Base-by-base conservation (phyloP, 164 flowering plant genomes). In the Chimonanthus salicifolius region DNA sequence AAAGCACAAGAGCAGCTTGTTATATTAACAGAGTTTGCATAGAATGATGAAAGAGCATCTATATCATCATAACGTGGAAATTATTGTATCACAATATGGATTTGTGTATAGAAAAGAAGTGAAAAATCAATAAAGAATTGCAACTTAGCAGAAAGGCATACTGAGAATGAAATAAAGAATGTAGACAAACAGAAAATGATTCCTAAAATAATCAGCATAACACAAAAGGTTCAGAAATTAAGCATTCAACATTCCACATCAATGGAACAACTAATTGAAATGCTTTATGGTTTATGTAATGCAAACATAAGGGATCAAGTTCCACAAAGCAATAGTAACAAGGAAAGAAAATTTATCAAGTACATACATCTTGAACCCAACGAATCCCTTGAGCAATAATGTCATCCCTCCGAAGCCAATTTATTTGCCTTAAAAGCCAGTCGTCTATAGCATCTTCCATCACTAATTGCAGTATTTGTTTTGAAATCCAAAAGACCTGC, bases 391-490 rank as follows among this genome's bases (percentile, higher is more conserved):
- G 78, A 76, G 97, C 97, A 78, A 96, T 78, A 68, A 84, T 77
- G 65, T 94, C 94, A 49, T 94, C 97, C 79, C 89, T 90, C 54
- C 95, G 86, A 71, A 94, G 96, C 89, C 88, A 89, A 70, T 91
- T 87, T 66, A 96, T 92, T 80, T 96, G 93, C 86, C 92, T 84
- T 82, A 96, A 71, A 58, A 96, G 88, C 89, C 88, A 94, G 80
- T 96, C 99, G 82, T 96, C 99, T 75, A 96, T 87, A 63, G 98
- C 99, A 85, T 96, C 99, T 78, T 94, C 98, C 99, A 96, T 96
- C 76, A 94, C 80, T 74, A 96, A 80, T 82, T 96, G 99, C 69
- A 94, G 74, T 75, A 96, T 92, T 81, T 96, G 98, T 82, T 92
- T 92, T 78, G 99, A 96, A 73, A 94, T 91, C 99, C 99, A 96